These are phyloP conservation scores for Pythium apleroticum DNA, from an alignment of 352 stramenopile species.

Conservation along the genomic window DNA sequence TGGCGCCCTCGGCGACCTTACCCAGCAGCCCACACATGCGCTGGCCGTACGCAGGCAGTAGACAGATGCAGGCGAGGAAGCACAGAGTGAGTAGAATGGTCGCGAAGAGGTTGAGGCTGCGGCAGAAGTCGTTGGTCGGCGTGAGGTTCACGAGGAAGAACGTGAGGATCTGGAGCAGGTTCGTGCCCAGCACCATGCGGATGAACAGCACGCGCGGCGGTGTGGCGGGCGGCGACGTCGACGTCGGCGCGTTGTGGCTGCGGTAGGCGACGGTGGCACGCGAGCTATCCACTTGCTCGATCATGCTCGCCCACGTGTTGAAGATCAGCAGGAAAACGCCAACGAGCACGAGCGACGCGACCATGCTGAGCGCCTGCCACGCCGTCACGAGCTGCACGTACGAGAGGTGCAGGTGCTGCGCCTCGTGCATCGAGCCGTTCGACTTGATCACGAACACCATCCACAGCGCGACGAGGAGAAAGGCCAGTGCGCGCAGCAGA, in stretches of 20 bases:
- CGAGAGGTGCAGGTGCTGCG: slow-evolving; percentile 50
- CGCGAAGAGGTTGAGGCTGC: slow-evolving; percentile 47
- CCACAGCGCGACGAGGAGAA: slow-evolving; percentile 51
- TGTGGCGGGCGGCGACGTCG: slow-evolving; percentile 17
- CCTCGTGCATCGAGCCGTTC: slow-evolving; percentile 35
- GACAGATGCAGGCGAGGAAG: slow-evolving; percentile 47
- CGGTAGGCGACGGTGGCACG: slow-evolving; percentile 13
- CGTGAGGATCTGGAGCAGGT: slow-evolving; percentile 46
- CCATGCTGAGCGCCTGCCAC: slow-evolving; percentile 51
- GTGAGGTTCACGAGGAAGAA: slow-evolving; percentile 41
- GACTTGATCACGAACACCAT: slow-evolving; percentile 49
- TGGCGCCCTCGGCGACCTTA: slow-evolving; percentile 53
- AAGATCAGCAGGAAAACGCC: slow-evolving; percentile 62
- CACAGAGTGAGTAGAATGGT: slow-evolving; percentile 48
- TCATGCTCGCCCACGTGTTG: slow-evolving; percentile 67
- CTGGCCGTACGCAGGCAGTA: slow-evolving; percentile 51
- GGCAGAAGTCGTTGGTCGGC: slow-evolving; percentile 31
- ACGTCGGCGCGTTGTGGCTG: slow-evolving; percentile 6
- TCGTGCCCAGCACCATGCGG: slow-evolving; percentile 46
- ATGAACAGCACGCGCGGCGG: slow-evolving; percentile 56
- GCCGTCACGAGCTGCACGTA: slow-evolving; percentile 59
- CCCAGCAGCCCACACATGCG: slow-evolving; percentile 57
- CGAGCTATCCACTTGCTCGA: slow-evolving; percentile 47
- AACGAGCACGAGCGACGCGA: slow-evolving; percentile 43
- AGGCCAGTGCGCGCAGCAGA: slow-evolving; percentile 43